A percentile compares a stretch with the other conserved stretches of the same genome.
Evolutionary conservation across 2,329 filamentous ascomycete species (phyloP).

Genomic region (Botrytis byssoidea): DNA sequence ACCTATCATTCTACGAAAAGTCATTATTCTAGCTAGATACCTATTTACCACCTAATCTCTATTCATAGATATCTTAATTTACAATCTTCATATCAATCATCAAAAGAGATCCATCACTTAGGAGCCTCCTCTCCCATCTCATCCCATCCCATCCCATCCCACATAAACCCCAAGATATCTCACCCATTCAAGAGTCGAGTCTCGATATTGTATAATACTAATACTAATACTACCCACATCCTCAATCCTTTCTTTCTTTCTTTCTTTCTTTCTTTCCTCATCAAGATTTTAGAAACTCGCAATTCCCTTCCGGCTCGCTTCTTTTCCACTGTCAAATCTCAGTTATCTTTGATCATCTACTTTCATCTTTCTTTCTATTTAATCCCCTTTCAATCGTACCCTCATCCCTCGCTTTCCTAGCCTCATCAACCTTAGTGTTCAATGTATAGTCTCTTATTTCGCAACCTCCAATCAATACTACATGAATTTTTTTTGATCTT

Average conservation of each 20-base stretch:
- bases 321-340: background rate
- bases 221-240: background rate
- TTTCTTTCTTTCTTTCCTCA: background rate
- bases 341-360: background rate
- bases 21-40: no score
- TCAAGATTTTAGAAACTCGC: background rate
- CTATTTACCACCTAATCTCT: no score
- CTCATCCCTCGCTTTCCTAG: background rate
- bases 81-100: no score
- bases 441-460: background rate
- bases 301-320: background rate
- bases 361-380: background rate
- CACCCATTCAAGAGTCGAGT: background rate
- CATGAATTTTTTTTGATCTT: accelerated
- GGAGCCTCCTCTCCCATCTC: no score
- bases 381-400: accelerated
- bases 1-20: no score
- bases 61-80: no score
- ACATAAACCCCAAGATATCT: no score
- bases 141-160: no score
- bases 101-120: no score
- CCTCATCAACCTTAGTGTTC: background rate
- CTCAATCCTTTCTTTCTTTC: no score
- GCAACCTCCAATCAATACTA: background rate
- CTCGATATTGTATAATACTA: background rate